Percentiles rank a stretch among this genome's conserved stretches.
phyloP scores from a whole-genome alignment of 371 early-diverging fungal genomes.

The Apophysomyces variabilis region DNA sequence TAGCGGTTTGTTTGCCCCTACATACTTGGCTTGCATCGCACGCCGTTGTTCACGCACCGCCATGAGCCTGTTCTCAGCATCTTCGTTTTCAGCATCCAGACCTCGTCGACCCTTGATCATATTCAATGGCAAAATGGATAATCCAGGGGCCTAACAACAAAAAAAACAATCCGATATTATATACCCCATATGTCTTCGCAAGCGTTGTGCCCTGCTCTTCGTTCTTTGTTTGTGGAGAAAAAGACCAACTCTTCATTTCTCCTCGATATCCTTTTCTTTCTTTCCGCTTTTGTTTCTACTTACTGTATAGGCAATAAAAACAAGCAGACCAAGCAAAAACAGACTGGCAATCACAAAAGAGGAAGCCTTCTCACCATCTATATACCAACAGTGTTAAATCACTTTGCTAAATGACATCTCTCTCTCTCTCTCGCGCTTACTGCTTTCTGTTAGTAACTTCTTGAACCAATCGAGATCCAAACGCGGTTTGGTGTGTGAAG shows the following conservation, averaged over 20 bases:
- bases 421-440: slow-evolving; percentile 32
- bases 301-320: slow-evolving; percentile 54
- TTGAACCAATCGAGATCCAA: slow-evolving; percentile 63
- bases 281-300: slow-evolving; percentile 2
- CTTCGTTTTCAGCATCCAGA: slow-evolving; percentile 44
- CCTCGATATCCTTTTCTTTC: background rate
- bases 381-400: background rate
- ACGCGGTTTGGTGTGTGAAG: slow-evolving; percentile 36
- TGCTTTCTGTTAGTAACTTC: slow-evolving; percentile 45
- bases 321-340: slow-evolving; percentile 44
- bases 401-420: background rate
- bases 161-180: no score
- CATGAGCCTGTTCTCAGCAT: slow-evolving; percentile 39
- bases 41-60: slow-evolving; percentile 49
- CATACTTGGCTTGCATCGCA: slow-evolving; percentile 41
- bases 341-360: slow-evolving; percentile 48
- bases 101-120: slow-evolving; percentile 50
- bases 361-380: slow-evolving; percentile 48
- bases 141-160: slow-evolving; percentile 52
- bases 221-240: background rate
- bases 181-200: no score
- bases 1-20: slow-evolving; percentile 30
- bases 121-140: slow-evolving; percentile 56
- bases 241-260: background rate
- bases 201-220: no score